Evolutionary conservation across 2,329 filamentous ascomycete species (phyloP).

Genomic region (Chaetomiaceae sp.): DNA sequence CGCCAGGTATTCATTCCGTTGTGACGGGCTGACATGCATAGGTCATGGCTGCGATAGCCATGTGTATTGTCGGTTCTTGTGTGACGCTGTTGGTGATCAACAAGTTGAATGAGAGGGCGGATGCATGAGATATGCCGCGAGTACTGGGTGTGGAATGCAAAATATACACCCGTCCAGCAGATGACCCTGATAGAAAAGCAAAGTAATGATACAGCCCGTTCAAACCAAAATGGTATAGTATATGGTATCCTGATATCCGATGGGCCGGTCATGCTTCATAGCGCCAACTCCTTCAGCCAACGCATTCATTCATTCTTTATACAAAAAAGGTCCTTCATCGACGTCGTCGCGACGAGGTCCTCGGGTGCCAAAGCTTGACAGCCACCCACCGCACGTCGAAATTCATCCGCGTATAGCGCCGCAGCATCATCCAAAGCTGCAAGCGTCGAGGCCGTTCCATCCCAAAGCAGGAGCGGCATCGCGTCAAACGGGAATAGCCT

Average conservation of each 20-base stretch:
- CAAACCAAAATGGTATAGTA: neutral
- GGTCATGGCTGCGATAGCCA: conserved; percentile 59
- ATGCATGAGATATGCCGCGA: conserved; percentile 10
- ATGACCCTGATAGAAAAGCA: neutral
- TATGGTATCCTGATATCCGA: neutral
- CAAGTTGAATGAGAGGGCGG: conserved; percentile 31
- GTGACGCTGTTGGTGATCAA: conserved; percentile 56
- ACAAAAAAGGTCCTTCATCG: conserved; percentile 19
- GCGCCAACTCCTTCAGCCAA: neutral
- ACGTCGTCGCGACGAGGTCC: conserved; percentile 21
- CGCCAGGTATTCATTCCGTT: neutral
- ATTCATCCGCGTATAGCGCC: conserved; percentile 50
- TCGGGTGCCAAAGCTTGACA: conserved; percentile 45
- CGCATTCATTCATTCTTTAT: conserved; percentile 7
- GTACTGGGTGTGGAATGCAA: neutral
- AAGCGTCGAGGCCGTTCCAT: conserved; percentile 48
- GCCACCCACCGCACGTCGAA: conserved; percentile 62
- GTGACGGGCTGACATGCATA: conserved; percentile 29
- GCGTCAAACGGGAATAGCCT: conserved; percentile 41
- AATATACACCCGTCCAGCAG: neutral
- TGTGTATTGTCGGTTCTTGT: conserved; percentile 62
- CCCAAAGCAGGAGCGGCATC: conserved; percentile 60
- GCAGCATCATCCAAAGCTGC: conserved; percentile 43
- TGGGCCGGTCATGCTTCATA: neutral
- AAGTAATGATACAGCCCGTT: neutral